Base-by-base conservation (phyloP, 1,284 basidiomycete species). In the Porogramme epimiltina region DNA sequence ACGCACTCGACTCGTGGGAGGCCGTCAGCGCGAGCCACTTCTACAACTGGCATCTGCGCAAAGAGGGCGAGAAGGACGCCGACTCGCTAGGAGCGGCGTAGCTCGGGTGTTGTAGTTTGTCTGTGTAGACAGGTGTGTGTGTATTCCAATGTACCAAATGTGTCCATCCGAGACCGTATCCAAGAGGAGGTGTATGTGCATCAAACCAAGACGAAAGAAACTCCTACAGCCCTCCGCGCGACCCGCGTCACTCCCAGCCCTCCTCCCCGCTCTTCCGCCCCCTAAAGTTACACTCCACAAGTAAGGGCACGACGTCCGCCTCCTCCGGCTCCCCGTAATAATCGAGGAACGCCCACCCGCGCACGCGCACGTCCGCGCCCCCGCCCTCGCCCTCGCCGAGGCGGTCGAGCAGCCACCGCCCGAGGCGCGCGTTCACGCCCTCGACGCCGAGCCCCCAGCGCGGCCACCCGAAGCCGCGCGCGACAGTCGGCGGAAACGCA, bases 401-500 rank as follows among this genome's bases (percentile, higher is more conserved):
- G 33, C 56, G 51, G 28, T 61, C 74, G 40, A 93, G 64, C n/a
- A 94, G 61, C 87, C 89, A 93, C 51, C 70, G 72, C 1, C 79
- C 83, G 1, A 93, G 69, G 20, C 86, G 76, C n/a, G 75, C 75
- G 64, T 96, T 95, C 40, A 93, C 84, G 3, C 93, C 93, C 63
- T 91, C 84, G 20, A 93, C 73, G 3, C 93, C 93, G 9, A 94
- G 63, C 5, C 85, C 84, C 69, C 78, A 75, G 20, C 74, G 72
- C 0, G 91, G 89, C 81, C 83, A 92, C 22, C 92, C 91, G 59
- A 92, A 82, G 1, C 93, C 93, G 58, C 80, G 81, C 15, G 93
- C 91, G 37, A 94, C 74, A 8, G 78, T 72, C 8, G 85, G 81
- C 10, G 91, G 91, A 20, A 87, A 71, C 0, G 91, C 88, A 20